Evolutionary conservation across 805 yeast genomes (phyloP), one percentile per base, ranked within the genome.

Genomic region (Kockiozyma suomiensis): DNA sequence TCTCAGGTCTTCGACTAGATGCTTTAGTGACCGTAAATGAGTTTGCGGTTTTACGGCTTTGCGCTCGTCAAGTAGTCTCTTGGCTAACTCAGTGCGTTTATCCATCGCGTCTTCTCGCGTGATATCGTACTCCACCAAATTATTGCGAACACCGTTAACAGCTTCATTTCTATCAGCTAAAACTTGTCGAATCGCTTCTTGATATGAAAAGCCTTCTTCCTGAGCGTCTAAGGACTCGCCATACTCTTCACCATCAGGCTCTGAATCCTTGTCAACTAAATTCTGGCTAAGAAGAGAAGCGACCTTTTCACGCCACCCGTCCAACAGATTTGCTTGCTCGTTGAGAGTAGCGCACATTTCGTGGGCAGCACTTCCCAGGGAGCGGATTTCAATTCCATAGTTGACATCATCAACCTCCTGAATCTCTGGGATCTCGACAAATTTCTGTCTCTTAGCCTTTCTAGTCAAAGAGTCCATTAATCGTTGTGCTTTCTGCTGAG

Each of bases 181-280:
- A 5, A 74, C 54, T 32, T 68, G 68, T 50, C 75, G 72, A 2
- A 77, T 53, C 7, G 72, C 70, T 43, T 74, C 78, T 5, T 74
- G 59, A 35, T 71, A 71, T 2, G 66, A 63, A 43, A 65, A 73
- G 0, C 86, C 86, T 59, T 81, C 78, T 59, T 87, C 96, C 72
- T 93, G 98, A 49, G 82, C 85, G 43, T 83, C 82, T 50, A 93
- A 76, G 0, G 96, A 85, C 3, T 80, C 81, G 12, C 83, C 85
- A 72, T 92, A 94, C 68, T 91, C 97, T 51, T 84, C 87, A 13
- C 92, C 91, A 54, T 85, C 84, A 2, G 85, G 84, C 42, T 77
- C 78, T 0, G 73, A 72, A 7, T 74, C 75, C n/a, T 73, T 66
- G 52, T 84, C 86, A 41, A 82, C 74, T 5, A 88, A 76, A 0